phyloP scores from a whole-genome alignment of 169 alveolate species.

The Plasmodium malariae region DNA sequence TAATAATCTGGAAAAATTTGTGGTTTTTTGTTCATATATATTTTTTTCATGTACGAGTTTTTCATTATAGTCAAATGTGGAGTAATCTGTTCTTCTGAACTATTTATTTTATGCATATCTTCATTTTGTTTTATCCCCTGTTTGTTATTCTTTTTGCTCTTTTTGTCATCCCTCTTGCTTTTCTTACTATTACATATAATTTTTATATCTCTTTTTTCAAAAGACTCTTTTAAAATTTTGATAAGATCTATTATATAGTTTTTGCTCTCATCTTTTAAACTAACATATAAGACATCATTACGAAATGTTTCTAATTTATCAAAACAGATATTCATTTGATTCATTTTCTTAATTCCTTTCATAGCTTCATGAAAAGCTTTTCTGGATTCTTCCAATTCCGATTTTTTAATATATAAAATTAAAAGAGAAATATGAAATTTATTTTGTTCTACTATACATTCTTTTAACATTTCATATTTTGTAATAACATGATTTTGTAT shows the following conservation, averaged over 20 bases:
- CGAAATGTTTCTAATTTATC: constrained; percentile 57
- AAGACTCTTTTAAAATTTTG: constrained; percentile 16
- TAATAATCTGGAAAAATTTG: constrained; percentile 46
- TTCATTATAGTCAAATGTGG: constrained; percentile 75
- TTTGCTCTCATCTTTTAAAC: constrained; percentile 34
- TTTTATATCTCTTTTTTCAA: constrained; percentile 45
- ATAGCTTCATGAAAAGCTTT: constrained; percentile 66
- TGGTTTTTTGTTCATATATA: constrained; percentile 42
- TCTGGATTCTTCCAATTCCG: constrained; percentile 34
- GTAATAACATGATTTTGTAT: constrained; percentile 52
- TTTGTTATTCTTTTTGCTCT: background rate
- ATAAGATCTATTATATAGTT: constrained; percentile 7
- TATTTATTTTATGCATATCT: background rate
- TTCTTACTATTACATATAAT: constrained; percentile 13
- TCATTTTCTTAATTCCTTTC: constrained; percentile 27
- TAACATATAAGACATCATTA: constrained; percentile 59
- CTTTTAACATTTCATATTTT: constrained; percentile 47
- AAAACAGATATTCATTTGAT: constrained; percentile 18
- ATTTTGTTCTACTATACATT: constrained; percentile 49
- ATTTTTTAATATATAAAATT: constrained; percentile 43
- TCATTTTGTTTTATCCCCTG: background rate
- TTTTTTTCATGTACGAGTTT: constrained; percentile 38
- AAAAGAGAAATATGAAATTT: constrained; percentile 69
- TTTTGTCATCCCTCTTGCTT: background rate
- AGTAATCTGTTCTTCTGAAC: constrained; percentile 5